Percentiles rank a stretch among this genome's conserved stretches.
phyloP scores from a whole-genome alignment of 1,284 basidiomycete species.

The Ceratobasidium sp. region DNA sequence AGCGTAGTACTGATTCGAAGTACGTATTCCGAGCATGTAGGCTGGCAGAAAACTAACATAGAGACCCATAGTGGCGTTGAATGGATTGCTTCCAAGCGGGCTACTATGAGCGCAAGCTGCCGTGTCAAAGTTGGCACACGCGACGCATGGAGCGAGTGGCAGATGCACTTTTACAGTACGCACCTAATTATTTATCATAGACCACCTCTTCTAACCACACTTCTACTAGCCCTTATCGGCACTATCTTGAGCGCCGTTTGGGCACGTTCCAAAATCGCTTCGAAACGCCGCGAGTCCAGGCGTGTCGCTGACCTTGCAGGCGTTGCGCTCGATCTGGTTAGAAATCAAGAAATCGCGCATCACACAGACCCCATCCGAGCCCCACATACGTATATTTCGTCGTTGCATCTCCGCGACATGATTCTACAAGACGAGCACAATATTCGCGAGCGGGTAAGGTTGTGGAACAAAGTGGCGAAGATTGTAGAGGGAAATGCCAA shows the following conservation, averaged over 20 bases:
- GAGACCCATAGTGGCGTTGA: conserved; percentile 66
- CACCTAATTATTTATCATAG: conserved; percentile 42
- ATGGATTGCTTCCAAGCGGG: conserved; percentile 80
- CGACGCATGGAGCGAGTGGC: conserved; percentile 76
- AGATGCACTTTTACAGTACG: conserved; percentile 72
- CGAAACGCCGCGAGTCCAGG: conserved; percentile 69
- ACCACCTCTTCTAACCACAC: conserved; percentile 50
- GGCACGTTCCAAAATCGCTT: conserved; percentile 60
- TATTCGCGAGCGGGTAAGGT: conserved; percentile 68
- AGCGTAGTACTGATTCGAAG: conserved; percentile 75
- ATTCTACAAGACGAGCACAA: conserved; percentile 86
- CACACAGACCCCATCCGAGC: conserved; percentile 84
- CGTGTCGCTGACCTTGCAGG: conserved; percentile 82
- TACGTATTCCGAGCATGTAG: conserved; percentile 58
- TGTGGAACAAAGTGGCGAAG: conserved; percentile 90
- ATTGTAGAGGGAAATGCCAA: conserved; percentile 96
- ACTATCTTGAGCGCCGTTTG: conserved; percentile 54
- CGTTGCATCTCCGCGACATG: conserved; percentile 90
- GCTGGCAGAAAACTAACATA: conserved; percentile 38
- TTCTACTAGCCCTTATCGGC: conserved; percentile 51
- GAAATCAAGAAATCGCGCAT: conserved; percentile 87
- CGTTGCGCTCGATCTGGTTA: conserved; percentile 81
- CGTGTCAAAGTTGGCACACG: conserved; percentile 73
- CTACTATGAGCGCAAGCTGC: conserved; percentile 78
- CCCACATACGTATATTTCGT: conserved; percentile 84